Evolutionary conservation across 78 protist genomes (phyloP).

Genomic region (Dictyostelium discoideum): DNA sequence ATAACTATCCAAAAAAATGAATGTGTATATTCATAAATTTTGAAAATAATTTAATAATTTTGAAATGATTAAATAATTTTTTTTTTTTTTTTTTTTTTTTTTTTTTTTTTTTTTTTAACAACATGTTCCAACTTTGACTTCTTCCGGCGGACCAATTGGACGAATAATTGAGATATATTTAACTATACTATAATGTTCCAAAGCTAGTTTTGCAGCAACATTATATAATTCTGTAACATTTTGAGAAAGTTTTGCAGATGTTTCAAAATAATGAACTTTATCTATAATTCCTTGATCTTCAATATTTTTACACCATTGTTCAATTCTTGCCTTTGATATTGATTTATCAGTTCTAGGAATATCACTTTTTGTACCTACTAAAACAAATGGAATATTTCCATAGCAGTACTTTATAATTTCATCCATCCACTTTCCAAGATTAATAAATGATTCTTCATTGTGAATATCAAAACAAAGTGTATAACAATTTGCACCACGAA

Average conservation of each 20-base stretch:
- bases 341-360: background rate
- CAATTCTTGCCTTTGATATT: background rate
- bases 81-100: no score
- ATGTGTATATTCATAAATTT: no score
- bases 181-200: no score
- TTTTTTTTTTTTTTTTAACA: no score
- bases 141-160: no score
- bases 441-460: background rate
- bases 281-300: background rate
- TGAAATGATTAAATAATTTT: no score
- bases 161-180: no score
- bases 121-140: no score
- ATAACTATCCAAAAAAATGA: no score
- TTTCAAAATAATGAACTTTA: background rate
- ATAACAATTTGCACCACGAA: background rate
- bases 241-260: background rate
- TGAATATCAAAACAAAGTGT: background rate
- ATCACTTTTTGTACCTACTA: background rate
- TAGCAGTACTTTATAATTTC: background rate
- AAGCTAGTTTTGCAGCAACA: background rate
- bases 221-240: background rate
- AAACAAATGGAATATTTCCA: background rate
- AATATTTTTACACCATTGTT: background rate
- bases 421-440: background rate
- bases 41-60: no score